Evolutionary conservation across 2,329 filamentous ascomycete genomes (phyloP), one percentile per base, ranked within the genome.

Genomic region (Phyllachora maydis): DNA sequence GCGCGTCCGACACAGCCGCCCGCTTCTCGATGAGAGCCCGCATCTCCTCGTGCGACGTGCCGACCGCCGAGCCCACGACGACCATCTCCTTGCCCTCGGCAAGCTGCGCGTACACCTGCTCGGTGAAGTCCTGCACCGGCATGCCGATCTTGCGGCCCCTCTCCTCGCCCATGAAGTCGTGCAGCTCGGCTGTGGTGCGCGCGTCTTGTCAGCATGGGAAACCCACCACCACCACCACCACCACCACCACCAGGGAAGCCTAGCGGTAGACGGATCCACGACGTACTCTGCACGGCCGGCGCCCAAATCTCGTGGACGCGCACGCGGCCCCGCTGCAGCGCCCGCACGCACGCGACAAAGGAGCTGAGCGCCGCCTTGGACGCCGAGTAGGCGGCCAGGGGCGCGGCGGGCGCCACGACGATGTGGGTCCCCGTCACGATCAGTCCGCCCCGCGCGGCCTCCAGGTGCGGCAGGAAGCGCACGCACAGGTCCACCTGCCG

Each of bases 331-430:
- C 3, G 35, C 32, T 7, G 41, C 26, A 33, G 30, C 8, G 40
- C 32, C 4, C 38, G 37, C n/a, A n/a, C n/a, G n/a, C n/a, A n/a
- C n/a, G n/a, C n/a, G n/a, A n/a, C n/a, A n/a, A n/a, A n/a, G n/a
- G n/a, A n/a, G n/a, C n/a, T n/a, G n/a, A n/a, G n/a, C n/a, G n/a
- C n/a, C n/a, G n/a, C n/a, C n/a, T n/a, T n/a, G n/a, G n/a, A n/a
- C n/a, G n/a, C 50, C 4, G 42, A 54, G 35, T 57, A 59, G 0
- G 43, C 48, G 0, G 50, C 38, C 19, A 49, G 33, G 4, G 30
- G 27, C 6, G 36, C 27, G 0, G 42, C 42, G 0, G 53, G 52
- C 5, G 56, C 36, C 10, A 55, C 32, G 11, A 40, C 40, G 10
- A 56, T 34, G 24, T 46, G 42, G 3, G 52, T 46, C 4, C 49